Base-by-base conservation (phyloP, 805 yeast genomes). In the Saccharomyces mikatae region DNA sequence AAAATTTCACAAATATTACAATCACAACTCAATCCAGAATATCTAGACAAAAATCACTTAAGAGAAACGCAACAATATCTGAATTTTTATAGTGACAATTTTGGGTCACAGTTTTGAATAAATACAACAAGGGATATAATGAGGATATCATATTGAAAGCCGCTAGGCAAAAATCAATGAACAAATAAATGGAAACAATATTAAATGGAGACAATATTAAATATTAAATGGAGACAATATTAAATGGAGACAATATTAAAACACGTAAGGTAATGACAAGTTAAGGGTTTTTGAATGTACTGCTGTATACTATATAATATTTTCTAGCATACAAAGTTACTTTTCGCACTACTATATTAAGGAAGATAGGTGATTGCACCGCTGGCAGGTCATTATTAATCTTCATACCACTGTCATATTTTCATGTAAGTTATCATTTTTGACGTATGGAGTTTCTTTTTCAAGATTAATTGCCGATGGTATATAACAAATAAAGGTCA, bases 41-140 rank as follows among this genome's bases (percentile, higher is more conserved):
- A 52, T 22, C 48, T 67, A 41, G 60, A 63, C 47, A 65, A 64
- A 41, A 58, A 56, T 11, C 68, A 65, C 27, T 48, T 61, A 28
- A 59, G 64, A 48, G 71, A 68, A 47, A 62, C 64, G 9, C 62
- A 65, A 53, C 67, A 67, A 48, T 69, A 65, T 55, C 28, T 67
- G 53, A 62, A 67, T 46, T 67, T 69, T 50, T 69, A 67, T 59
- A 67, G 66, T 36, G 56, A 47, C 36, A 50, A 50, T 41, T 61
- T 56, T 55, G 62, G 60, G 3, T 44, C 59, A 31, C 52, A 55
- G 22, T 17, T 59, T 41, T 59, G 41, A 47, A 14, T 11, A n/a
- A 17, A 22, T 29, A 17, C 22, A 48, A 9, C 22, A 36, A 24
- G 44, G 44, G 22, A 36, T 17, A 36, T 17, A 36, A 6, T 17